phyloP scores from a whole-genome alignment of 2,329 filamentous ascomycete species.

The Epichloe hybrida region DNA sequence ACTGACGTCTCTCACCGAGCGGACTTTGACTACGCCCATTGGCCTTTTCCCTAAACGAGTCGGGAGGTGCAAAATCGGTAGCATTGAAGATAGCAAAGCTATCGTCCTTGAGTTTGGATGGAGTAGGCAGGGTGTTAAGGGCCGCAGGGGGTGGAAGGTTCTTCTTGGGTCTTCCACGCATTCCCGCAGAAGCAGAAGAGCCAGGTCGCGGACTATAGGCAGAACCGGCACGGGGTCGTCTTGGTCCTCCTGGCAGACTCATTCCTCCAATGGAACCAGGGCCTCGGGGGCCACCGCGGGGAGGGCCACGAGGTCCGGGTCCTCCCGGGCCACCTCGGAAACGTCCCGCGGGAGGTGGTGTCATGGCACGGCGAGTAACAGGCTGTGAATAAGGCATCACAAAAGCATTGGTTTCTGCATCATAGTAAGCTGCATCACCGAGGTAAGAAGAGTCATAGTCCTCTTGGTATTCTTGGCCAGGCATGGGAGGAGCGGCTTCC shows the following conservation, averaged over 20 bases:
- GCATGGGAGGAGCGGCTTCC: slow-evolving; percentile 28
- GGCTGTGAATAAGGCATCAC: slow-evolving; percentile 77
- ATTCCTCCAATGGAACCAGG: slow-evolving; percentile 36
- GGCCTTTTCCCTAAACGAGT: slow-evolving; percentile 50
- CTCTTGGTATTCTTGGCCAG: slow-evolving; percentile 48
- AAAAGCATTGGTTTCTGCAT: slow-evolving; percentile 55
- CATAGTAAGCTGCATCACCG: slow-evolving; percentile 53
- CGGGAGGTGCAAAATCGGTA: slow-evolving; percentile 77
- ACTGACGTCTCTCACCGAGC: slow-evolving; percentile 53
- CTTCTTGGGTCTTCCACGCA: slow-evolving; percentile 30
- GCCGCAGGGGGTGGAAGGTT: slow-evolving; percentile 55
- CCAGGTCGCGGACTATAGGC: slow-evolving; percentile 31
- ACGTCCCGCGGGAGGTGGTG: slow-evolving; percentile 59
- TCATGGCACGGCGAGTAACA: slow-evolving; percentile 84
- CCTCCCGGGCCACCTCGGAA: slow-evolving; percentile 24
- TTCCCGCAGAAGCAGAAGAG: slow-evolving; percentile 46
- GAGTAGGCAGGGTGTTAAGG: slow-evolving; percentile 69
- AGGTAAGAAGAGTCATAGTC: slow-evolving; percentile 61
- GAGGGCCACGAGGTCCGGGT: slow-evolving; percentile 15
- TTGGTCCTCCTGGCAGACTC: slow-evolving; percentile 30
- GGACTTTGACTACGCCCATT: slow-evolving; percentile 56
- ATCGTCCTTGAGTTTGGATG: slow-evolving; percentile 73
- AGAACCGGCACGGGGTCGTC: slow-evolving; percentile 41
- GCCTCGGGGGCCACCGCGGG: slow-evolving; percentile 14
- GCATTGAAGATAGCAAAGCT: slow-evolving; percentile 54